A percentile compares a stretch with the other conserved stretches of the same genome.
Conservation (phyloP, 2,329 filamentous ascomycete genomes). For the Lasiodiplodia sp. region DNA sequence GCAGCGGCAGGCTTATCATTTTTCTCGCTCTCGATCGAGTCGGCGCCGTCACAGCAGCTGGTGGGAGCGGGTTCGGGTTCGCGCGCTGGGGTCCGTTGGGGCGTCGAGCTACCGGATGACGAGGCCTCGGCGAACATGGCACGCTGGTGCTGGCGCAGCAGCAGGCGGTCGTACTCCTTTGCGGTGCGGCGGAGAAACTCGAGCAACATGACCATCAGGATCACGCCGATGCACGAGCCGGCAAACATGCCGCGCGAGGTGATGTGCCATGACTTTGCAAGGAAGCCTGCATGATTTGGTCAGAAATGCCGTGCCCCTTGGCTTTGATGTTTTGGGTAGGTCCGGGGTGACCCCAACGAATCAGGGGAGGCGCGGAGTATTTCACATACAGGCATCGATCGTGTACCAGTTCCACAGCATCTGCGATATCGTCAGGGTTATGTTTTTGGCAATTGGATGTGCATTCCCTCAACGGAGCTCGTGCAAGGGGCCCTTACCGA, state of each 20-base stretch:
- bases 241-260: constrained; percentile 75
- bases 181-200: constrained; percentile 74
- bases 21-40: constrained; percentile 17
- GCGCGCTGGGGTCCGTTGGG: not conserved
- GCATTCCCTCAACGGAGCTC: not conserved
- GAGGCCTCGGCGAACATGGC: constrained; percentile 12
- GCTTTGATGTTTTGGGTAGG: not conserved
- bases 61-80: not conserved
- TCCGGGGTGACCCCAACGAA: not conserved
- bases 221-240: constrained; percentile 78
- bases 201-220: constrained; percentile 75
- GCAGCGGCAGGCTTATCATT: constrained; percentile 9
- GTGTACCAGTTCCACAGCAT: constrained; percentile 86
- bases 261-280: constrained; percentile 73
- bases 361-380: not conserved
- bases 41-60: constrained; percentile 12
- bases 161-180: constrained; percentile 75
- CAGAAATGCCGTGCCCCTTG: not conserved
- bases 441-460: too few relatives aligned
- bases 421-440: constrained; percentile 47
- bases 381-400: constrained; percentile 63
- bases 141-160: constrained; percentile 62
- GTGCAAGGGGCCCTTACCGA: constrained; percentile 40
- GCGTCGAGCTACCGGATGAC: constrained; percentile 26
- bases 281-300: constrained; percentile 62